Percentiles rank a stretch among this genome's conserved stretches.
phyloP scores from a whole-genome alignment of 371 early-diverging fungal species.

The Circinella umbellata region DNA sequence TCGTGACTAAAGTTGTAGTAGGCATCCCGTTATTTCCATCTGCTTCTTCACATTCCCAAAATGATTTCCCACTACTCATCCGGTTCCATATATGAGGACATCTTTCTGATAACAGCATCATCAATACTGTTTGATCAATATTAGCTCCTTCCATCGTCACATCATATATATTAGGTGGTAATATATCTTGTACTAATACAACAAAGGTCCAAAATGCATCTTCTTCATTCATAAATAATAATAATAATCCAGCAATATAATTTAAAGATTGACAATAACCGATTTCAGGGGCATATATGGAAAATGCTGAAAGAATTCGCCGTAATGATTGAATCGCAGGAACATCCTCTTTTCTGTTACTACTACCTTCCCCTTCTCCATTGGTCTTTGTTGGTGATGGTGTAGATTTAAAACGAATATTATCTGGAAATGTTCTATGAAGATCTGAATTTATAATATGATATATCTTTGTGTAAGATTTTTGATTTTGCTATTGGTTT shows the following conservation, averaged over 20 bases:
- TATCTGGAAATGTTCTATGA: conserved; percentile 86
- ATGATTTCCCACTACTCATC: conserved; percentile 51
- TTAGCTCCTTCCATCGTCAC: conserved; percentile 82
- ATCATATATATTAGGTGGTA: conserved; percentile 82
- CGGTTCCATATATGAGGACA: conserved; percentile 60
- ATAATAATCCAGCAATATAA: conserved; percentile 81
- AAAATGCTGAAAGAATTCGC: conserved; percentile 75
- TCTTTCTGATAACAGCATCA: conserved; percentile 63
- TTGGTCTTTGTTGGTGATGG: not conserved
- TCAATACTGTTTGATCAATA: conserved; percentile 80
- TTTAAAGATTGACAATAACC: conserved; percentile 92
- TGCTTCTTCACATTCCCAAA: conserved; percentile 54
- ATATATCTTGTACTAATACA: conserved; percentile 68
- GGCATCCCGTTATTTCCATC: conserved; percentile 56
- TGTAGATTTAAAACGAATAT: conserved; percentile 54
- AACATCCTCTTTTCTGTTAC: conserved; percentile 16
- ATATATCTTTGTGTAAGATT: not conserved
- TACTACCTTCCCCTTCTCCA: conserved; percentile 26
- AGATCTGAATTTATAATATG: conserved; percentile 56
- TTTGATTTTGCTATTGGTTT: not conserved
- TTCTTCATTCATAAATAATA: conserved; percentile 79
- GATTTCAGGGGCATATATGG: conserved; percentile 66
- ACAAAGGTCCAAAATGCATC: conserved; percentile 86
- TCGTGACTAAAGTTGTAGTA: conserved; percentile 75
- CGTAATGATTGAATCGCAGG: conserved; percentile 70